phyloP scores from a whole-genome alignment of 1,284 basidiomycete genomes.

The Binderoboletus segoi region DNA sequence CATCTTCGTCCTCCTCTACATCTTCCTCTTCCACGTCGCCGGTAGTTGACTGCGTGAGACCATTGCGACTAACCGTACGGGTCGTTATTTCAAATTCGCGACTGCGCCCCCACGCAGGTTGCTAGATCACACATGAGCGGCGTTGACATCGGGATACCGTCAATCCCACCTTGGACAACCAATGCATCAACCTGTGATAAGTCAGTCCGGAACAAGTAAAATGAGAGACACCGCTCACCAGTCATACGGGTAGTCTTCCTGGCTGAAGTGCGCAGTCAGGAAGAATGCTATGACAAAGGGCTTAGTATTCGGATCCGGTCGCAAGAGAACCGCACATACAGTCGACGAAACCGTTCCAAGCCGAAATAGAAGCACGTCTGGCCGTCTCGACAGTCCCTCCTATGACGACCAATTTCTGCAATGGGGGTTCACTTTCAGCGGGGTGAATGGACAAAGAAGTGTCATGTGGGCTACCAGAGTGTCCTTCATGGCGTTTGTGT shows the following conservation, averaged over 20 bases:
- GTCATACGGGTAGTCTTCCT: constrained; percentile 84
- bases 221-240: constrained; percentile 48
- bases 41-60: constrained; percentile 63
- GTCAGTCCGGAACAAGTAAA: constrained; percentile 10
- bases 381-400: constrained; percentile 79
- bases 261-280: constrained; percentile 81
- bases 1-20: constrained; percentile 51
- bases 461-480: constrained; percentile 49
- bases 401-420: constrained; percentile 76
- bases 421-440: neutral
- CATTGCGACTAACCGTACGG: constrained; percentile 61
- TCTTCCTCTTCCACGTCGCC: constrained; percentile 81
- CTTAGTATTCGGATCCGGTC: constrained; percentile 8
- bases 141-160: constrained; percentile 4
- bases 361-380: constrained; percentile 71
- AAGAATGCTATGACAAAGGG: constrained; percentile 66
- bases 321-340: constrained; percentile 51
- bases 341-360: constrained; percentile 85
- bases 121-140: constrained; percentile 44
- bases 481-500: constrained; percentile 60
- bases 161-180: constrained; percentile 68
- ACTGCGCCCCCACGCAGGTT: constrained; percentile 83
- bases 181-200: constrained; percentile 73
- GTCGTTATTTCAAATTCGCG: constrained; percentile 87
- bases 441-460: neutral